Percentiles rank a stretch among this genome's conserved stretches.
phyloP scores from a whole-genome alignment of 257 asterid genomes.

The Solanum virginianum region DNA sequence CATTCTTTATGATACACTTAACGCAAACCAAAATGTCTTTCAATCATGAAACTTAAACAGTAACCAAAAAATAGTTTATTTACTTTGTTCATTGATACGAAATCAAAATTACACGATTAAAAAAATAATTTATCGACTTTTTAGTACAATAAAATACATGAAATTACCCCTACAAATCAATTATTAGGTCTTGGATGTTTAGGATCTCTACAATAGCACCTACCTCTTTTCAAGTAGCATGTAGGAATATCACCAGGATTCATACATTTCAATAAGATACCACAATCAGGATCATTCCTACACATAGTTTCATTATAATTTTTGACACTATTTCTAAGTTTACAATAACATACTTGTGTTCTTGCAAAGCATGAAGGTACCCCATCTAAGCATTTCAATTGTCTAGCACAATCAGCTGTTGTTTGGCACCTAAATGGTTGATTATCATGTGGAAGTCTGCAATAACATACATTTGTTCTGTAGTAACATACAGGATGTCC shows the following conservation, averaged over 20 bases:
- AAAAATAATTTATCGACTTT: background rate
- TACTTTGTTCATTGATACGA: background rate
- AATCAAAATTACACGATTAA: background rate
- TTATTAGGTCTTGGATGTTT: too few relatives aligned
- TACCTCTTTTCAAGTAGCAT: background rate
- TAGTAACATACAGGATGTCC: background rate
- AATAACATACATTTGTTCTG: background rate
- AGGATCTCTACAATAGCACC: background rate
- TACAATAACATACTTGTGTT: background rate
- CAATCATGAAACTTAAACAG: too few relatives aligned
- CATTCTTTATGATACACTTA: too few relatives aligned
- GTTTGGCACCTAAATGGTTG: background rate
- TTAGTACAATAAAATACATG: background rate
- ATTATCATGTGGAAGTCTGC: background rate
- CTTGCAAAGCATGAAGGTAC: background rate
- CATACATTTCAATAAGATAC: background rate
- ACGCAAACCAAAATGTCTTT: too few relatives aligned
- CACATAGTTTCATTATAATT: background rate
- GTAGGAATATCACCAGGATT: background rate
- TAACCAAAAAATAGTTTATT: too few relatives aligned
- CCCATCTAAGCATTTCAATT: background rate
- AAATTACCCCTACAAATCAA: background rate
- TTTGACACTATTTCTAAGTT: background rate
- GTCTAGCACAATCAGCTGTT: background rate
- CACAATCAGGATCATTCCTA: background rate